These are phyloP conservation scores for Pythium pectinolyticum DNA, from an alignment of 352 stramenopile species.

Conservation along the genomic window DNA sequence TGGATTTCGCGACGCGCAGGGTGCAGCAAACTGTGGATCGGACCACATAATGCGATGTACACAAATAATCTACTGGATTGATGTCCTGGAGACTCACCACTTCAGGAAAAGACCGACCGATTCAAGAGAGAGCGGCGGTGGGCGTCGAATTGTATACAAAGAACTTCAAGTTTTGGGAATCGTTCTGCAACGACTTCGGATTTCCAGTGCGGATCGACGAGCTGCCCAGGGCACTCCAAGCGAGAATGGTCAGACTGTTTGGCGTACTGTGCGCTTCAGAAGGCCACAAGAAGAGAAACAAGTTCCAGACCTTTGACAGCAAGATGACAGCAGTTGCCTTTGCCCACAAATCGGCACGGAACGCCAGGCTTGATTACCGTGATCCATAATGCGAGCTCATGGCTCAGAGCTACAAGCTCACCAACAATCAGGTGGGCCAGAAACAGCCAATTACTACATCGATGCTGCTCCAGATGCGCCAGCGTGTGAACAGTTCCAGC, in stretches of 20 bases:
- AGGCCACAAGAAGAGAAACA: constrained; percentile 30
- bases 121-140: neutral
- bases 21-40: neutral
- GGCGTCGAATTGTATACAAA: neutral
- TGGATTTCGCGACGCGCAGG: neutral
- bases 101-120: neutral
- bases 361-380: constrained; percentile 29
- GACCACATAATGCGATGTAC: neutral
- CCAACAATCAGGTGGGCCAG: constrained; percentile 23
- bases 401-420: constrained; percentile 25
- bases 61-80: neutral
- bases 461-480: constrained; percentile 26
- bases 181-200: constrained; percentile 10
- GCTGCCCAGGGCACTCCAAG: constrained; percentile 23
- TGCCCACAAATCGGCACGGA: constrained; percentile 21
- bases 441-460: constrained; percentile 36
- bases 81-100: neutral
- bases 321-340: constrained; percentile 30
- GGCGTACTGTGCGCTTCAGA: constrained; percentile 18
- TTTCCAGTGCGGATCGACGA: constrained; percentile 25
- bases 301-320: constrained; percentile 25
- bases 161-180: constrained; percentile 10
- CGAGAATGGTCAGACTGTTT: constrained; percentile 25
- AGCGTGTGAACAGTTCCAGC: neutral
- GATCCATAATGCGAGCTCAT: constrained; percentile 31